phyloP scores from a whole-genome alignment of 768 basidiomycete species.

The Suillus tomentosus region DNA sequence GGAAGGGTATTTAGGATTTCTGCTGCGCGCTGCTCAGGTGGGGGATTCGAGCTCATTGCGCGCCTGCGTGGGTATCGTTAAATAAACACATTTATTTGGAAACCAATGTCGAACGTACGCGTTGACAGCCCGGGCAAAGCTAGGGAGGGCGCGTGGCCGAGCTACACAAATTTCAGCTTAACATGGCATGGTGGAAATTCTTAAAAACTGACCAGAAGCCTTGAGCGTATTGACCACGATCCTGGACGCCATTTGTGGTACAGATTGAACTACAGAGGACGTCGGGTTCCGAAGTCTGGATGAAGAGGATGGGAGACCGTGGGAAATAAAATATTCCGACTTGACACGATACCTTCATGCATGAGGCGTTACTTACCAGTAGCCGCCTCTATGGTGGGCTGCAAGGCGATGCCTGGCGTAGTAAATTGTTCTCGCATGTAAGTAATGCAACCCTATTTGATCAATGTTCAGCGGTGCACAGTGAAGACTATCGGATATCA shows the following conservation, averaged over 20 bases:
- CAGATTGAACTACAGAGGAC: constrained; percentile 12
- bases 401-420: neutral
- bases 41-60: constrained; percentile 65
- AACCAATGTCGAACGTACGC: constrained; percentile 40
- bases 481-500: neutral
- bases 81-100: constrained; percentile 11
- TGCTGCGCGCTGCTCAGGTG: constrained; percentile 84
- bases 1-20: constrained; percentile 89
- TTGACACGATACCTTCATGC: constrained; percentile 24
- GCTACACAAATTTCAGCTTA: constrained; percentile 34
- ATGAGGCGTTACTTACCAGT: neutral
- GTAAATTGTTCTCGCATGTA: neutral
- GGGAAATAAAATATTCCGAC: constrained; percentile 35
- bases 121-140: constrained; percentile 46
- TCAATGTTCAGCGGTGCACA: neutral
- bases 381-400: neutral
- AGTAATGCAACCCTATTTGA: neutral
- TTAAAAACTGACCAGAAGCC: constrained; percentile 50
- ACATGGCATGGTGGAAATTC: neutral
- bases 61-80: constrained; percentile 46
- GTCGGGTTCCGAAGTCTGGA: constrained; percentile 10
- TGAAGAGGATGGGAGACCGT: constrained; percentile 21
- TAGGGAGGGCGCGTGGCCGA: constrained; percentile 55
- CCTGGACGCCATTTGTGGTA: constrained; percentile 62
- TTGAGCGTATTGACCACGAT: constrained; percentile 66